A percentile compares a stretch with the other conserved stretches of the same genome.
Evolutionary conservation across 2,329 filamentous ascomycete genomes (phyloP).

Genomic region (Aspergillus neotritici): DNA sequence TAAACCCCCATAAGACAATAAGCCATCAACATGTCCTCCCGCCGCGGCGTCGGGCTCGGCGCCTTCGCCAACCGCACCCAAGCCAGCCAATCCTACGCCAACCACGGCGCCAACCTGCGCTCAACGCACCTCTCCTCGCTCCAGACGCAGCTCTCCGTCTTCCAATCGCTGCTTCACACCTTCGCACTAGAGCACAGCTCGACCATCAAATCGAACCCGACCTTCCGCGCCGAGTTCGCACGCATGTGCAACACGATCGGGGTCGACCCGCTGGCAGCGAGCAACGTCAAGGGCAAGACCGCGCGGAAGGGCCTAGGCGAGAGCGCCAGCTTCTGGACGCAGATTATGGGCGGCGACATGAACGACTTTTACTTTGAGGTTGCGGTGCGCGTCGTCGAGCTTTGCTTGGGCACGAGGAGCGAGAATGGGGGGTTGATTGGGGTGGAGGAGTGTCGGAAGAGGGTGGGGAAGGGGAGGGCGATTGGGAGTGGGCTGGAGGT

Average conservation of each 20-base stretch:
- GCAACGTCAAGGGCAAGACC: constrained; percentile 47
- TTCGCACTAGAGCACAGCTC: constrained; percentile 92
- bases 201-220: constrained; percentile 91
- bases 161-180: constrained; percentile 89
- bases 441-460: constrained; percentile 70
- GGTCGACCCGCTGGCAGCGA: constrained; percentile 83
- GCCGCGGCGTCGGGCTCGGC: constrained; percentile 73
- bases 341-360: constrained; percentile 82
- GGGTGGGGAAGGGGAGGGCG: constrained; percentile 65
- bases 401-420: constrained; percentile 75
- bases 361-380: constrained; percentile 99
- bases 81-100: constrained; percentile 82
- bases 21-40: constrained; percentile 36
- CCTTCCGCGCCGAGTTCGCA: constrained; percentile 92
- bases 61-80: constrained; percentile 83
- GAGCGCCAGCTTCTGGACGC: constrained; percentile 76
- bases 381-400: constrained; percentile 88
- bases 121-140: constrained; percentile 78
- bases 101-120: constrained; percentile 81
- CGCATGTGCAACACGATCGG: constrained; percentile 98
- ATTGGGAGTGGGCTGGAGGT: constrained; percentile 72
- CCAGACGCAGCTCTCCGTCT: constrained; percentile 88
- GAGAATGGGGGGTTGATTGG: constrained; percentile 93
- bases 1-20: background rate
- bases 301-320: constrained; percentile 41